Percentiles rank a stretch among this genome's conserved stretches.
Evolutionary conservation across 2,329 filamentous ascomycete genomes (phyloP).

Genomic region (Neofusicoccum cordaticola): DNA sequence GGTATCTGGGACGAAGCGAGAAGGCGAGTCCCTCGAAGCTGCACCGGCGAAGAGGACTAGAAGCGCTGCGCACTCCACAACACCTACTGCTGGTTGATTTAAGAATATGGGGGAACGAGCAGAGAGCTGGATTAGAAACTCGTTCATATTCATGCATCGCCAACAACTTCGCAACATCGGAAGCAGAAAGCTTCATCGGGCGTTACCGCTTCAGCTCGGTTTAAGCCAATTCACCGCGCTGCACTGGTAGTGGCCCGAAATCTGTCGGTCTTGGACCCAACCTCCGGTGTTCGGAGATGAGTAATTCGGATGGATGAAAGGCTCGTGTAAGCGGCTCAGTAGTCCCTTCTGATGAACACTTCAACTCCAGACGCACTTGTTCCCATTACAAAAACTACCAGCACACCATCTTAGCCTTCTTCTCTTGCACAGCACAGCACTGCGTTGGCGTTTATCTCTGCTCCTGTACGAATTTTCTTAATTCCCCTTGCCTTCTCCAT

Average conservation of each 20-base stretch:
- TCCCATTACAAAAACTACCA: background rate
- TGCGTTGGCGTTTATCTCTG: background rate
- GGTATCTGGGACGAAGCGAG: constrained; percentile 27
- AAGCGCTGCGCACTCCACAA: constrained; percentile 29
- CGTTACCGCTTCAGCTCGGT: too few relatives aligned
- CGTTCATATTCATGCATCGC: background rate
- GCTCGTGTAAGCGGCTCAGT: too few relatives aligned
- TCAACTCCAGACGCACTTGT: background rate
- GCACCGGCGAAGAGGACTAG: constrained; percentile 31
- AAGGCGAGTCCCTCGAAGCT: constrained; percentile 30
- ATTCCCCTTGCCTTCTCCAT: constrained; percentile 10
- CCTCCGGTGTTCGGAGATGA: too few relatives aligned
- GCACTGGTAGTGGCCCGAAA: too few relatives aligned
- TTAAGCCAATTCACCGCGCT: too few relatives aligned
- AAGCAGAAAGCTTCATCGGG: too few relatives aligned
- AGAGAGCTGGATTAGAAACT: background rate
- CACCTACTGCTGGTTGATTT: constrained; percentile 20
- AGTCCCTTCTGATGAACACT: too few relatives aligned
- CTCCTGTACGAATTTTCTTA: background rate
- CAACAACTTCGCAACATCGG: background rate
- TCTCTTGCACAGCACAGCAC: background rate
- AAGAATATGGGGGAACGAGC: background rate
- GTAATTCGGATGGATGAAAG: too few relatives aligned
- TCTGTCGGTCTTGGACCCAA: too few relatives aligned
- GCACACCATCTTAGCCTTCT: background rate